Conservation (phyloP, 2,329 filamentous ascomycete genomes). For the Xylaria sp. region DNA sequence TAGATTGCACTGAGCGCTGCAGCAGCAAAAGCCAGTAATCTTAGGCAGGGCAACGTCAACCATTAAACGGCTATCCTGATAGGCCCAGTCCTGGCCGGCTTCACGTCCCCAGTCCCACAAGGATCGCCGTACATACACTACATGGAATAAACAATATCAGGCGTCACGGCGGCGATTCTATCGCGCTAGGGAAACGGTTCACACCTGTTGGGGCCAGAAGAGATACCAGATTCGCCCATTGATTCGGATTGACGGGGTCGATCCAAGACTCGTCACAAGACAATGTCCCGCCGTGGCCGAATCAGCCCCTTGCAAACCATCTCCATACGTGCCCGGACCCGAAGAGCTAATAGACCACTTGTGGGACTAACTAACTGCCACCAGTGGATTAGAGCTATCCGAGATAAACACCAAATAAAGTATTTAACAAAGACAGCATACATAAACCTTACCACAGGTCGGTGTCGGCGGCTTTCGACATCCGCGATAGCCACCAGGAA, state of each 20-base stretch:
- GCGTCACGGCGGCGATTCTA: slow-evolving; percentile 22
- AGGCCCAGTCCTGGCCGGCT: slow-evolving; percentile 3
- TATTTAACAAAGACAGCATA: background rate
- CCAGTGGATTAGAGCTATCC: slow-evolving; percentile 3
- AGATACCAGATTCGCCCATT: slow-evolving; percentile 23
- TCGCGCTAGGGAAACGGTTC: slow-evolving; percentile 21
- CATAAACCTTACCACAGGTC: background rate
- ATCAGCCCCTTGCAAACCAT: slow-evolving; percentile 17
- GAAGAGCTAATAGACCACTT: background rate
- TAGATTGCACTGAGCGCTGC: slow-evolving; percentile 8
- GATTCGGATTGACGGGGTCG: slow-evolving; percentile 24
- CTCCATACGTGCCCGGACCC: slow-evolving; percentile 15
- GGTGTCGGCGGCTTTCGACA: slow-evolving; percentile 1
- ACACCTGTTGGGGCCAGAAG: background rate
- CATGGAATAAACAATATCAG: slow-evolving; percentile 3
- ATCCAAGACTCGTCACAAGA: slow-evolving; percentile 30
- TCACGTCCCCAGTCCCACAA: slow-evolving; percentile 6
- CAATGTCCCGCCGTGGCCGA: slow-evolving; percentile 27
- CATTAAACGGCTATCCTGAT: slow-evolving; percentile 7
- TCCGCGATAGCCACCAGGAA: background rate
- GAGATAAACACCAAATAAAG: slow-evolving; percentile 12
- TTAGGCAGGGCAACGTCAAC: slow-evolving; percentile 14
- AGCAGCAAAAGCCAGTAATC: slow-evolving; percentile 11
- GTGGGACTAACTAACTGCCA: slow-evolving; percentile 5
- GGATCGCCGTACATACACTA: slow-evolving; percentile 7